Evolutionary conservation across 805 yeast species (phyloP), one percentile per base, ranked within the genome.

Genomic region (Starmerella kuoi): DNA sequence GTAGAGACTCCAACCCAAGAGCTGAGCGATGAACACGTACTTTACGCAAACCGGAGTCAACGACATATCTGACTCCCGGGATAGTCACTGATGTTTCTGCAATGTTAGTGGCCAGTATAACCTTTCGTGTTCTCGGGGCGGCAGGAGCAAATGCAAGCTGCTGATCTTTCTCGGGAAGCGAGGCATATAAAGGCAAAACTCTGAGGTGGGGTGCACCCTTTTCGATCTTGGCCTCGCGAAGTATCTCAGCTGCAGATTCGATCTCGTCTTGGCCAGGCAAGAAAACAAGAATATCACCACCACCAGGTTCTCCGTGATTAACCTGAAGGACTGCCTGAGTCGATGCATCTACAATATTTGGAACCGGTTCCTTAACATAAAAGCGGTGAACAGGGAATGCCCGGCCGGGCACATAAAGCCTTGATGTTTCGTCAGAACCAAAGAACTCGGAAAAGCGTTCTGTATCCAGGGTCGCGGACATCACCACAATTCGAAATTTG

Each of bases 21-120:
- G 79, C 86, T 55, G 88, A 94, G 54, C 91, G 75, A 94, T 96
- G 88, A 1, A 88, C 93, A 51, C 88, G 84, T 7, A 88, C 93
- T 57, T 91, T 91, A 44, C 96, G 70, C 37, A 88, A 65, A 0
- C 99, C 99, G 0, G 93, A 74, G 61, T 91, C 99, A 20, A 91
- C 70, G 7, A 91, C 97, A 55, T 83, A 91, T 51, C 84, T 74
- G 15, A 91, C 91, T 1, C 98, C 98, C 12, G 94, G 77, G 27
- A 91, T 91, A 3, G 99, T 91, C 47, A 91, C 77, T 24, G 98
- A 91, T 0, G 99, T 91, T 65, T 91, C 99, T 0, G 99, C 98
- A 52, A 91, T 86, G 58, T 91, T 91, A 1, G 99, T 91, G 6
- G 97, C 85, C 44, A 91, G 63, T 23, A 91, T 82, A 32, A 91